Evolutionary conservation across 202 grass and related monocot genomes (phyloP), one percentile per base, ranked within the genome.

Genomic region (Zoysia matrella): DNA sequence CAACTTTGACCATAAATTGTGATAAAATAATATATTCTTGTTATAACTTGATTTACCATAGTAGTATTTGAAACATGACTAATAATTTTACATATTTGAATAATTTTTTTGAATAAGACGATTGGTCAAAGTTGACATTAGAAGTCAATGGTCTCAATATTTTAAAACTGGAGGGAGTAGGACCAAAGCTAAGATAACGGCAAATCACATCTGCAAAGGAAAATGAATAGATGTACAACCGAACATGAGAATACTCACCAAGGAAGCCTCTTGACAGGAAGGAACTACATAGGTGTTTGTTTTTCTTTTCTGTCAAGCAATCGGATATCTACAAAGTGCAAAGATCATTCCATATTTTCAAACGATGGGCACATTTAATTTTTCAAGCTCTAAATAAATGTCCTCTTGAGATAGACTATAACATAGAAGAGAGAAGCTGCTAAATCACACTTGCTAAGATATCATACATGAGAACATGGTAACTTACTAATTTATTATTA

Each of bases 401-500:
- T 12, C 11, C 54, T 30, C 45, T 13, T 22, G 44, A 60, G 49
- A 71, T 30, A 71, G 49, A 74, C 18, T 87, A 49, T 77, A 66
- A 60, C 43, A 82, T 2, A 77, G 22, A 87, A 64, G 46, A 50
- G 48, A 72, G 14, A 82, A 65, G 49, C 22, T 65, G 52, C 47
- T 64, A 47, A 74, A 66, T 13, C 53, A 55, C 41, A 54, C 40
- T 74, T 64, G 65, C 30, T 71, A 36, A 22, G 75, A 76, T 71
- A 74, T 54, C 57, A 80, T 84, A 36, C 65, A 80, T 71, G 51
- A 64, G 46, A 76, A 71, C 8, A 30, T 30, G 18, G 7, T 71
- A 84, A 58, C 15, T 46, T 49, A 71, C 22, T 22, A 22, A 22
- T 22, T 22, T 22, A 22, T 81, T 71, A 76, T 12, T 40, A 44